Percentiles rank a stretch among this genome's conserved stretches.
These are phyloP conservation scores for Mortierella sp. DNA, from an alignment of 371 early-diverging fungal species.

Conservation along the genomic window DNA sequence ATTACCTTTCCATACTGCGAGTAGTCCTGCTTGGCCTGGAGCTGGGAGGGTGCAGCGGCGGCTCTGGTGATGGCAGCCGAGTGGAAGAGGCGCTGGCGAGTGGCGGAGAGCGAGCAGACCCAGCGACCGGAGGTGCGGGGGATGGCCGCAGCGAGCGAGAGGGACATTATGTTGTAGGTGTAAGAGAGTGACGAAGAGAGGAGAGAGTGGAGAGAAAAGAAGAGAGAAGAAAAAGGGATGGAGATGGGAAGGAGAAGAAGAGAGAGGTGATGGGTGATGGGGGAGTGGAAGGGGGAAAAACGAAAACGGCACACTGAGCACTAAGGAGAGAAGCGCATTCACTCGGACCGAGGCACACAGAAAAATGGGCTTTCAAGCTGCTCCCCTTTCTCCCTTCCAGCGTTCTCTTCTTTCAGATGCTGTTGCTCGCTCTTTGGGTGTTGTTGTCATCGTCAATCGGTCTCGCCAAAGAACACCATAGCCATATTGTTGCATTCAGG, in stretches of 20 bases:
- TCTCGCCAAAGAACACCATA: background rate
- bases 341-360: background rate
- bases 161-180: constrained; percentile 40
- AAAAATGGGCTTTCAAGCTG: background rate
- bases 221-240: background rate
- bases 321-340: background rate
- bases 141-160: constrained; percentile 56
- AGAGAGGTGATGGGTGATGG: constrained; percentile 8
- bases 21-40: constrained; percentile 36
- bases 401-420: background rate
- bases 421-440: background rate
- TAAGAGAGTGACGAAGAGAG: constrained; percentile 8
- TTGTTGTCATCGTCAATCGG: background rate
- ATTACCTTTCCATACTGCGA: constrained; percentile 58
- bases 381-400: background rate
- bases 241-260: background rate
- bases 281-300: background rate
- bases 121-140: constrained; percentile 56
- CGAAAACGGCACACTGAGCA: background rate
- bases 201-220: constrained; percentile 7
- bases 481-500: background rate
- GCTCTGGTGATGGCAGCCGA: constrained; percentile 30
- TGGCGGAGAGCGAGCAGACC: constrained; percentile 55
- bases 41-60: constrained; percentile 30
- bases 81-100: constrained; percentile 58